phyloP scores from a whole-genome alignment of 1,284 basidiomycete species.

The Rhodotorula sp. region DNA sequence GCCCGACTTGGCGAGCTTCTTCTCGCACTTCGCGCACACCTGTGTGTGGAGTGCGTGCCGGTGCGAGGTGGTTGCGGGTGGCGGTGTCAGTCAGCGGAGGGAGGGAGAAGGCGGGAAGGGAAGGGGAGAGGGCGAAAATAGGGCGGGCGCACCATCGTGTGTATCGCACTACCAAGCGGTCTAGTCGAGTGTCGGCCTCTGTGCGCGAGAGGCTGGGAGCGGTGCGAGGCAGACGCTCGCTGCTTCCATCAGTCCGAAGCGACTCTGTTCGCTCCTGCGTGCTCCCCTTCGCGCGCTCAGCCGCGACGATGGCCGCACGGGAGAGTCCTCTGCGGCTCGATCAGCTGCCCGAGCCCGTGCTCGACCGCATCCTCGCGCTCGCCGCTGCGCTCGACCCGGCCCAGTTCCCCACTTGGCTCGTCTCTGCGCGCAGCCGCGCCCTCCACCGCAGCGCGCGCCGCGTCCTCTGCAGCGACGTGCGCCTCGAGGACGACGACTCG shows the following conservation, averaged over 20 bases:
- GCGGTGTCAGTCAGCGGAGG: background rate
- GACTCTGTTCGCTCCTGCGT: background rate
- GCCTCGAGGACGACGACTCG: conserved; percentile 30
- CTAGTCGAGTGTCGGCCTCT: no score
- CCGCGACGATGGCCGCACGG: background rate
- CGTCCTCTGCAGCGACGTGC: background rate
- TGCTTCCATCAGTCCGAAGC: no score
- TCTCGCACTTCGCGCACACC: conserved; percentile 46
- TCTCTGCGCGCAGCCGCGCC: background rate
- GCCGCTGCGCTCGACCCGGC: background rate
- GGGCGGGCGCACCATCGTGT: no score
- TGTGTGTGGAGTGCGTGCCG: conserved; percentile 1
- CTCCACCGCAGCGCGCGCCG: background rate
- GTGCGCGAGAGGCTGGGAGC: background rate
- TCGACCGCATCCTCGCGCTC: conserved; percentile 26
- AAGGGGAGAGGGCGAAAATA: background rate
- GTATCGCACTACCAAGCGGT: background rate
- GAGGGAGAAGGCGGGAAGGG: no score
- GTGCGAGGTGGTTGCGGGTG: background rate
- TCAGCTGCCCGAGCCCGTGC: conserved; percentile 2
- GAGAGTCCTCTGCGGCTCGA: background rate
- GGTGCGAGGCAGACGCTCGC: background rate
- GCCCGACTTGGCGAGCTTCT: conserved; percentile 33
- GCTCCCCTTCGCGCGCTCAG: background rate
- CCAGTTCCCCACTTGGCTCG: background rate